A percentile compares a stretch with the other conserved stretches of the same genome.
Conservation (phyloP, 2,329 filamentous ascomycete genomes). For the Alternaria sp. region DNA sequence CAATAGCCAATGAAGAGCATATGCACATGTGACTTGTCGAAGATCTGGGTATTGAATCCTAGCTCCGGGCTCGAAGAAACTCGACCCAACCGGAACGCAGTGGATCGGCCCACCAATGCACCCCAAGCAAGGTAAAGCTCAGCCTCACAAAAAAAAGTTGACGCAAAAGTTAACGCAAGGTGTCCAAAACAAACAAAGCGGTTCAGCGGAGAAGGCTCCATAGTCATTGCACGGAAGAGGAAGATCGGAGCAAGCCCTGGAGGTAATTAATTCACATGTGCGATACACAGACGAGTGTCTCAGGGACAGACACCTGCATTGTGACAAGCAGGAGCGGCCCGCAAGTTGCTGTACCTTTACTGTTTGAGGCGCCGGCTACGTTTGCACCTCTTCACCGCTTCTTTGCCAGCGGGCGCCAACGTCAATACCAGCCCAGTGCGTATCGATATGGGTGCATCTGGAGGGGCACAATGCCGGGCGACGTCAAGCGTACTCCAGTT, state of each 20-base stretch:
- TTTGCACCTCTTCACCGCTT: conserved; percentile 45
- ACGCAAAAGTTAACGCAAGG: conserved; percentile 2
- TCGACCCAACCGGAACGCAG: conserved; percentile 26
- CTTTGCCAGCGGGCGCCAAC: conserved; percentile 35
- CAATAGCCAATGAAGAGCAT: conserved; percentile 23
- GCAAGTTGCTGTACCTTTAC: conserved; percentile 29
- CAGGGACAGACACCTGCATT: conserved; percentile 21
- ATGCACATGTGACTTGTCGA: conserved; percentile 28
- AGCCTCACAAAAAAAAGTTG: conserved; percentile 17
- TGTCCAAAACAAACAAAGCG: not conserved
- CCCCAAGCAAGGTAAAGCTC: conserved; percentile 13
- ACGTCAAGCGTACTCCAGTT: conserved; percentile 29
- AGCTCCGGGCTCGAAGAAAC: conserved; percentile 10
- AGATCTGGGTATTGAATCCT: conserved; percentile 12
- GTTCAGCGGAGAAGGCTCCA: not conserved
- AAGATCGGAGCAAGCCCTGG: not conserved
- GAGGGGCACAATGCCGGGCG: conserved; percentile 29
- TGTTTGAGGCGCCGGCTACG: conserved; percentile 30
- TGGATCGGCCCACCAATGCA: conserved; percentile 30
- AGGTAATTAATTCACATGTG: not conserved
- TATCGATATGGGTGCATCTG: conserved; percentile 39
- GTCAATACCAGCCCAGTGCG: conserved; percentile 20
- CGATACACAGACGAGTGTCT: conserved; percentile 20
- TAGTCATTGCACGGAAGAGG: not conserved
- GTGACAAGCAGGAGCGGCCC: conserved; percentile 33